phyloP scores from a whole-genome alignment of 306 rosid species.

The Lablab purpureus region DNA sequence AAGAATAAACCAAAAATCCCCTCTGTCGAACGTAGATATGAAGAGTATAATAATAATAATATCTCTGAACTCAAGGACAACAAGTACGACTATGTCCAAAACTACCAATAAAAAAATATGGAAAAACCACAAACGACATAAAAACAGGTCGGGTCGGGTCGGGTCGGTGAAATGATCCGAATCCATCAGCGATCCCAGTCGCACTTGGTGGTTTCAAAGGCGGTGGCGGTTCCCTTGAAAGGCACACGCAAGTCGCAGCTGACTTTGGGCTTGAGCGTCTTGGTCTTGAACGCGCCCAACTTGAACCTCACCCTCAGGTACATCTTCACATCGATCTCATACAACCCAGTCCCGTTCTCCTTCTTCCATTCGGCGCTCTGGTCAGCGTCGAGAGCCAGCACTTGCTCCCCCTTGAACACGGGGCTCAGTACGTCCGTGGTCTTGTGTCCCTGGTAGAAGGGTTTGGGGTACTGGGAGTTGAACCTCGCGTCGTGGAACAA shows the following conservation, averaged over 20 bases:
- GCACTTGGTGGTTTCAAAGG: constrained; percentile 64
- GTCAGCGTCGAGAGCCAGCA: constrained; percentile 32
- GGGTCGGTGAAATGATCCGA: background rate
- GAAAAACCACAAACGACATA: background rate
- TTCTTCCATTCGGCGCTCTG: constrained; percentile 40
- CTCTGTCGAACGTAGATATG: background rate
- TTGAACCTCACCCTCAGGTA: constrained; percentile 67
- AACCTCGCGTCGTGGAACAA: constrained; percentile 56
- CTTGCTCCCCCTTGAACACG: constrained; percentile 54
- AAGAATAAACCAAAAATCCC: constrained; percentile 30
- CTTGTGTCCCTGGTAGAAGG: constrained; percentile 80
- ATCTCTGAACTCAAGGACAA: background rate
- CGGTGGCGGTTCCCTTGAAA: constrained; percentile 38
- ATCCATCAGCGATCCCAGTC: constrained; percentile 56
- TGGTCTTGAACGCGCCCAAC: constrained; percentile 54
- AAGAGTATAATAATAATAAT: background rate
- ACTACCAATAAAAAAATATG: constrained; percentile 34
- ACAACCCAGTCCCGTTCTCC: constrained; percentile 55
- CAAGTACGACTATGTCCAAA: constrained; percentile 18
- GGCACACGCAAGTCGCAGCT: constrained; percentile 68
- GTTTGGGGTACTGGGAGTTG: background rate
- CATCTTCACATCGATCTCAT: constrained; percentile 62
- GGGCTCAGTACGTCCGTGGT: constrained; percentile 51
- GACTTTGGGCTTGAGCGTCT: constrained; percentile 64
- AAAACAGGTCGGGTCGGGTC: background rate